Conservation (phyloP, 2,329 filamentous ascomycete species). For the Monilinia fructigena region DNA sequence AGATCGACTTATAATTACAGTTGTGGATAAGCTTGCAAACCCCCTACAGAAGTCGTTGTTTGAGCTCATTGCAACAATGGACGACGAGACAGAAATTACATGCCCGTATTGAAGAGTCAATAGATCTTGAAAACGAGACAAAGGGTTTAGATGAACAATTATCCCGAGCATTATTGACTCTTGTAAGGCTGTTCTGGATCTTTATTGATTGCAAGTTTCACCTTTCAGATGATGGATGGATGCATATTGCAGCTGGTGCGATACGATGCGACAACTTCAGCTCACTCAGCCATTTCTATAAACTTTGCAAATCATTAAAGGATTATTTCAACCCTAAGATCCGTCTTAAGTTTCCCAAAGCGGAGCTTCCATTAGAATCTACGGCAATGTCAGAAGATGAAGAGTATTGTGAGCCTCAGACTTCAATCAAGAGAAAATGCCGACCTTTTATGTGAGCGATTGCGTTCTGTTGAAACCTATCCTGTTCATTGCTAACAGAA, state of each 20-base stretch:
- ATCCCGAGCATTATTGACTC: constrained; percentile 23
- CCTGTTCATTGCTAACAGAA: not conserved
- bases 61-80: constrained; percentile 18
- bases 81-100: constrained; percentile 20
- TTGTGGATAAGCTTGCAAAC: constrained; percentile 24
- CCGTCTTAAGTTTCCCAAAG: not conserved
- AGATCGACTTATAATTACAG: constrained; percentile 46
- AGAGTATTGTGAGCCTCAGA: constrained; percentile 35
- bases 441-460: constrained; percentile 26
- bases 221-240: not conserved
- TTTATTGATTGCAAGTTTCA: constrained; percentile 38
- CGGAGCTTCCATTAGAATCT: not conserved
- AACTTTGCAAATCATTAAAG: constrained; percentile 9
- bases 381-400: constrained; percentile 29
- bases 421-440: constrained; percentile 45
- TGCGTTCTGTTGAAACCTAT: not conserved
- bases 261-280: constrained; percentile 1
- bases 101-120: constrained; percentile 4
- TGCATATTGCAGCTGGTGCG: not conserved
- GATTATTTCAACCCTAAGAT: constrained; percentile 20
- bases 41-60: constrained; percentile 18
- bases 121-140: not conserved
- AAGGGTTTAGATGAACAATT: constrained; percentile 28
- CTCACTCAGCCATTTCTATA: constrained; percentile 7
- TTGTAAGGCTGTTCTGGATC: constrained; percentile 36